A percentile compares a stretch with the other conserved stretches of the same genome.
Conservation (phyloP, 305 asterid species). For the Fraxinus sp. region DNA sequence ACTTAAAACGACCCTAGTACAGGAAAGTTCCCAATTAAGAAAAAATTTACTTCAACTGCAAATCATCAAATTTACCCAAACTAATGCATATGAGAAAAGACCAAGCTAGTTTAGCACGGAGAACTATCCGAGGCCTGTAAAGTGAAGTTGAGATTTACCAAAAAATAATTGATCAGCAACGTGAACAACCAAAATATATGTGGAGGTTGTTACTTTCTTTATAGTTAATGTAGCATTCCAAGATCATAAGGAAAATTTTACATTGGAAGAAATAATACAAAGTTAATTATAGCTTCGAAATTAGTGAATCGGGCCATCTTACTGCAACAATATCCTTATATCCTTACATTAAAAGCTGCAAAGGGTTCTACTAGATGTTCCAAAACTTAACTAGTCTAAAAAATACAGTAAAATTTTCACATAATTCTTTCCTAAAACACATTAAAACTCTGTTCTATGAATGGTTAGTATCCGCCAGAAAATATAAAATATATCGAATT, state of each 20-base stretch:
- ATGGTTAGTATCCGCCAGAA: not conserved
- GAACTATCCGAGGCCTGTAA: not conserved
- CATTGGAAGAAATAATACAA: not conserved
- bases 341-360: not conserved
- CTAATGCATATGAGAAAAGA: not conserved
- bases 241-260: not conserved
- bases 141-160: not conserved
- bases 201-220: not conserved
- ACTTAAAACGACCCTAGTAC: constrained; percentile 75
- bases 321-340: not conserved
- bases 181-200: not conserved
- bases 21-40: constrained; percentile 5
- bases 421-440: not conserved
- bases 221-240: not conserved
- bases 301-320: not conserved
- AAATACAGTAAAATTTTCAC: not conserved
- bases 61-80: not conserved
- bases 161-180: not conserved
- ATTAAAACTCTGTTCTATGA: not conserved
- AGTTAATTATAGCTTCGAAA: not conserved
- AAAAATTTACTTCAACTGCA: not conserved
- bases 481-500: not conserved
- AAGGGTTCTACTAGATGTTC: not conserved
- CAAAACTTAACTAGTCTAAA: not conserved
- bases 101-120: not conserved